These are phyloP conservation scores for Diaporthe australafricana DNA, from an alignment of 2,329 filamentous ascomycete genomes.

Conservation along the genomic window DNA sequence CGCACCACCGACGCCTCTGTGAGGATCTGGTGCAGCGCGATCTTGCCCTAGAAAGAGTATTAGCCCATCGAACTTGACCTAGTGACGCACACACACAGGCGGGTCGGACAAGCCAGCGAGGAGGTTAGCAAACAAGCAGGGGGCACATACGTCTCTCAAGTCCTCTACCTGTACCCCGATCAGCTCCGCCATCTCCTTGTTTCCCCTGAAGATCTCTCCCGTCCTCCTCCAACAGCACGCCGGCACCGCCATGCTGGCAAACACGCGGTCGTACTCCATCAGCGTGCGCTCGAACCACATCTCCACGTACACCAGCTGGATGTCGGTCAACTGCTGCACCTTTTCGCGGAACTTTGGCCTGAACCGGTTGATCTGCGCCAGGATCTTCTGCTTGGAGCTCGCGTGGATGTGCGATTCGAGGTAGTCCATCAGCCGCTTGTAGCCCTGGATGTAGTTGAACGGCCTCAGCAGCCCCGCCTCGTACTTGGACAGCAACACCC, in stretches of 20 bases:
- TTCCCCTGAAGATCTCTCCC: constrained; percentile 96
- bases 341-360: constrained; percentile 96
- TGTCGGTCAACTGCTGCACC: constrained; percentile 90
- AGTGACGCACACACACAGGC: not conserved
- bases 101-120: constrained; percentile 21
- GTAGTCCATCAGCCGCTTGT: constrained; percentile 88
- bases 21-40: constrained; percentile 94
- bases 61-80: constrained; percentile 22
- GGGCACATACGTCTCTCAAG: constrained; percentile 82
- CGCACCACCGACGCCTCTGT: constrained; percentile 94
- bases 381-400: constrained; percentile 87
- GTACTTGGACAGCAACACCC: constrained; percentile 93
- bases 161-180: constrained; percentile 93
- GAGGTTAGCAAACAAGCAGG: not conserved
- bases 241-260: constrained; percentile 98
- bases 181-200: constrained; percentile 98
- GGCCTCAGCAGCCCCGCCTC: constrained; percentile 94
- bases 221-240: constrained; percentile 98
- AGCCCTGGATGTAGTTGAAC: constrained; percentile 98
- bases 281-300: constrained; percentile 99
- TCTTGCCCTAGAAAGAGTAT: constrained; percentile 76
- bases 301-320: constrained; percentile 93
- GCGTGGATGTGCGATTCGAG: constrained; percentile 90
- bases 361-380: constrained; percentile 92
- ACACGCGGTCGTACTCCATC: constrained; percentile 98